phyloP scores from a whole-genome alignment of 2,329 filamentous ascomycete genomes.

The Geosmithia flava region DNA sequence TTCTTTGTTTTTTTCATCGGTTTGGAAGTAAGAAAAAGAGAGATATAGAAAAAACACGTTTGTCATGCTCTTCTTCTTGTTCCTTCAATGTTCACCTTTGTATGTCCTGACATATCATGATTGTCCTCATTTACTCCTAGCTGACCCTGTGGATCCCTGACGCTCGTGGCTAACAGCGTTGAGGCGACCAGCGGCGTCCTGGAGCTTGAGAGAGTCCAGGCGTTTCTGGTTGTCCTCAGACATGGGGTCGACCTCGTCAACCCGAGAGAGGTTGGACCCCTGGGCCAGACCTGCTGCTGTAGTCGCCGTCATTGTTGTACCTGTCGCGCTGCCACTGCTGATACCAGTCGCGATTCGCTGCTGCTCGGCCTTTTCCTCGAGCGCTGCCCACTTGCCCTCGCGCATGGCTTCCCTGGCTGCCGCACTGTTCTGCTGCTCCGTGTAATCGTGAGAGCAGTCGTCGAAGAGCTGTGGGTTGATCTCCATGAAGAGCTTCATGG shows the following conservation, averaged over 20 bases:
- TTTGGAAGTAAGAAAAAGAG: no score
- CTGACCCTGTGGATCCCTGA: slow-evolving; percentile 45
- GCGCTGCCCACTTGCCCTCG: slow-evolving; percentile 78
- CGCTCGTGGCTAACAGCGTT: slow-evolving; percentile 43
- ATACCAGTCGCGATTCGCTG: slow-evolving; percentile 29
- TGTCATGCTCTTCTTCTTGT: not conserved
- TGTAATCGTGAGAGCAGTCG: slow-evolving; percentile 96
- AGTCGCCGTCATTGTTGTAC: not conserved
- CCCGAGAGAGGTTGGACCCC: slow-evolving; percentile 29
- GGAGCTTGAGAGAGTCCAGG: slow-evolving; percentile 79
- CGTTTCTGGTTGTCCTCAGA: slow-evolving; percentile 78
- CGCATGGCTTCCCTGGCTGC: slow-evolving; percentile 72
- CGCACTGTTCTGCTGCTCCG: slow-evolving; percentile 86
- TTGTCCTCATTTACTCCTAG: slow-evolving; percentile 30
- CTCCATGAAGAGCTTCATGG: slow-evolving; percentile 99
- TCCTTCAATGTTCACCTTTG: no score
- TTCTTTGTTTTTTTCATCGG: no score
- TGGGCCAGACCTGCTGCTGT: slow-evolving; percentile 20
- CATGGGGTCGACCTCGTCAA: slow-evolving; percentile 68
- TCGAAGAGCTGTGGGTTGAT: slow-evolving; percentile 98
- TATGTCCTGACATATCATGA: no score
- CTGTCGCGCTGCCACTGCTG: not conserved
- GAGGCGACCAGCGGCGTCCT: slow-evolving; percentile 56
- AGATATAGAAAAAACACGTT: not conserved
- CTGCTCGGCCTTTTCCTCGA: slow-evolving; percentile 68